Conservation (phyloP, 148 eudicot genomes). For the Silene latifolia region DNA sequence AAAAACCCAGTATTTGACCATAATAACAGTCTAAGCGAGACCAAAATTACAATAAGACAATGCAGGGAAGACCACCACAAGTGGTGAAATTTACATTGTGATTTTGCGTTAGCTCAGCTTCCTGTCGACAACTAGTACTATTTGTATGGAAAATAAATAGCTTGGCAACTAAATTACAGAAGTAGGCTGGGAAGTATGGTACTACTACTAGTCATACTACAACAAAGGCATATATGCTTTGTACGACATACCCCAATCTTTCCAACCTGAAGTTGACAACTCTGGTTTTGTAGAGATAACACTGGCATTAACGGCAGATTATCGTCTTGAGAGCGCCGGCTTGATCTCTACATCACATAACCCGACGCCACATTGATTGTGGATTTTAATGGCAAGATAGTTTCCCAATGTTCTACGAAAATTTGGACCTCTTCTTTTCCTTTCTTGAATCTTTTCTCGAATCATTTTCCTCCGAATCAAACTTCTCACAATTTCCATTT, state of each 20-base stretch:
- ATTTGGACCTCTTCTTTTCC: conserved; percentile 38
- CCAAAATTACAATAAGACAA: background rate
- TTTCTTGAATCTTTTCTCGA: conserved; percentile 30
- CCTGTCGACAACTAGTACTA: background rate
- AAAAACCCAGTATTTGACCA: no score
- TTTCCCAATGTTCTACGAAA: background rate
- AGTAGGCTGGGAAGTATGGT: background rate
- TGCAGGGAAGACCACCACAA: background rate
- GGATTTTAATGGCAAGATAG: background rate
- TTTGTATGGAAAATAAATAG: background rate
- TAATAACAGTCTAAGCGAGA: no score
- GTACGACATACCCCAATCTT: background rate
- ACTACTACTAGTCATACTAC: no score
- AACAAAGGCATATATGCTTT: background rate
- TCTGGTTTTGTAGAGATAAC: background rate
- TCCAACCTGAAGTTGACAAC: background rate
- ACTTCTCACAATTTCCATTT: conserved; percentile 24
- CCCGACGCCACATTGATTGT: background rate
- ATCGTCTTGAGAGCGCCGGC: background rate
- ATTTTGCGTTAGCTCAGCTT: background rate
- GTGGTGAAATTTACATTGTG: conserved; percentile 2
- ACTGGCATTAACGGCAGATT: background rate
- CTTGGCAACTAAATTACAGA: background rate
- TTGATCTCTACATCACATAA: background rate
- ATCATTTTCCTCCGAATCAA: conserved; percentile 15